phyloP scores from a whole-genome alignment of 2,329 filamentous ascomycete species.

The Periconia sp. region DNA sequence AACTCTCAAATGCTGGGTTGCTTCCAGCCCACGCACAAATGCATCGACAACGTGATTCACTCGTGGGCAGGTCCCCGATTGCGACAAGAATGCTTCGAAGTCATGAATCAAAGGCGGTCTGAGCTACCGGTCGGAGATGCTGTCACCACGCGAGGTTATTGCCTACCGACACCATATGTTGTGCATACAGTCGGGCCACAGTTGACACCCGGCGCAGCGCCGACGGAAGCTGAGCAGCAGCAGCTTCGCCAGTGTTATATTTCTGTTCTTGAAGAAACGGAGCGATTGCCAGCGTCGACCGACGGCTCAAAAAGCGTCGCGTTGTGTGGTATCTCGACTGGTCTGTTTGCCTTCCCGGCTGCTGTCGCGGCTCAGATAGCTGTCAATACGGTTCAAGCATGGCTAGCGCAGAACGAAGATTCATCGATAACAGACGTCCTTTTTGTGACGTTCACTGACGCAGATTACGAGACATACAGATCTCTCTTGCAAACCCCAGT shows the following conservation, averaged over 20 bases:
- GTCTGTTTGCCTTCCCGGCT: constrained; percentile 43
- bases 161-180: constrained; percentile 33
- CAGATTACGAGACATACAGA: constrained; percentile 28
- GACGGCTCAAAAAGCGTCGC: constrained; percentile 36
- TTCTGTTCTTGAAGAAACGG: constrained; percentile 35
- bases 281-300: constrained; percentile 24
- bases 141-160: constrained; percentile 34
- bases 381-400: constrained; percentile 30
- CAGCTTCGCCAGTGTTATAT: constrained; percentile 38
- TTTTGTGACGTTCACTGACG: constrained; percentile 42
- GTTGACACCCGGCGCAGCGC: constrained; percentile 25
- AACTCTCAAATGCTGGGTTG: constrained; percentile 44
- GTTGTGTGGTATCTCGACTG: constrained; percentile 45
- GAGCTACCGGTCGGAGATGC: constrained; percentile 33
- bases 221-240: constrained; percentile 20
- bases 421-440: constrained; percentile 37
- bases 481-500: constrained; percentile 13
- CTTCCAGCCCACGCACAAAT: constrained; percentile 41
- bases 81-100: constrained; percentile 34
- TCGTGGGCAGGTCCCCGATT: constrained; percentile 38
- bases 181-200: constrained; percentile 46
- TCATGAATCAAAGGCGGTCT: constrained; percentile 28
- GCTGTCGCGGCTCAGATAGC: constrained; percentile 35
- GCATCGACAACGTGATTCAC: constrained; percentile 48
- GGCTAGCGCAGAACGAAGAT: constrained; percentile 30